Conservation (phyloP, 805 yeast genomes). For the Candida sithepensis region DNA sequence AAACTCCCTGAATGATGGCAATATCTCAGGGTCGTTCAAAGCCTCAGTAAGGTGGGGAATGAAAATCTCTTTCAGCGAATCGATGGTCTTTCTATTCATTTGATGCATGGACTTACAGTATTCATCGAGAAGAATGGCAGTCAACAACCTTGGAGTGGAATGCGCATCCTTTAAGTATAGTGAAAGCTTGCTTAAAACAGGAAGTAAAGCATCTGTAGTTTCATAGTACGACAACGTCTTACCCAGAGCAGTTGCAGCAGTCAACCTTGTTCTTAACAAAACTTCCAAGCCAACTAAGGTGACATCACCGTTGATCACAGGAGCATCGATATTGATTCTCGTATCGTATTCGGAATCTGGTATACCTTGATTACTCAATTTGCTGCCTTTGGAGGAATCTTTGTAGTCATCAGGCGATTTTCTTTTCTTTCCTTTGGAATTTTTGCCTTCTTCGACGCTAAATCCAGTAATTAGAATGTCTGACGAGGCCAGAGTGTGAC, state of each 20-base stretch:
- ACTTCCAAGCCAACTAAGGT: constrained; percentile 75
- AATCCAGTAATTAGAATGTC: constrained; percentile 28
- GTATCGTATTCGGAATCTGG: constrained; percentile 52
- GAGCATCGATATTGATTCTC: constrained; percentile 86
- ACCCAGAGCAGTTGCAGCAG: constrained; percentile 77
- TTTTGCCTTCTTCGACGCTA: constrained; percentile 25
- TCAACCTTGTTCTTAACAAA: constrained; percentile 69
- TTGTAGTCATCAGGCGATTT: constrained; percentile 26
- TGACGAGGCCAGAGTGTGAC: constrained; percentile 36
- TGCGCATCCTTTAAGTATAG: constrained; percentile 54
- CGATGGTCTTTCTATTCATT: constrained; percentile 12
- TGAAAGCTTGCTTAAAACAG: constrained; percentile 36
- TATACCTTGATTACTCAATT: constrained; percentile 33
- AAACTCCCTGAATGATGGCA: constrained; percentile 72
- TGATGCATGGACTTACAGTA: constrained; percentile 41
- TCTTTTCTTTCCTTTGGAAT: constrained; percentile 45
- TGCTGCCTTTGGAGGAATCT: constrained; percentile 8
- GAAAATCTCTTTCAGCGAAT: constrained; percentile 7
- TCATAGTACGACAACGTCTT: constrained; percentile 49
- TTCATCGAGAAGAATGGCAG: constrained; percentile 69
- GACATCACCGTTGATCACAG: constrained; percentile 88
- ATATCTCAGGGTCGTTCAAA: constrained; percentile 38
- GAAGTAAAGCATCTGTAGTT: constrained; percentile 33
- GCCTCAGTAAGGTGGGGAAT: constrained; percentile 28
- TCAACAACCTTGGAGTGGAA: constrained; percentile 75